phyloP scores from a whole-genome alignment of 352 stramenopile genomes.

The Phytopythium oedochilum region DNA sequence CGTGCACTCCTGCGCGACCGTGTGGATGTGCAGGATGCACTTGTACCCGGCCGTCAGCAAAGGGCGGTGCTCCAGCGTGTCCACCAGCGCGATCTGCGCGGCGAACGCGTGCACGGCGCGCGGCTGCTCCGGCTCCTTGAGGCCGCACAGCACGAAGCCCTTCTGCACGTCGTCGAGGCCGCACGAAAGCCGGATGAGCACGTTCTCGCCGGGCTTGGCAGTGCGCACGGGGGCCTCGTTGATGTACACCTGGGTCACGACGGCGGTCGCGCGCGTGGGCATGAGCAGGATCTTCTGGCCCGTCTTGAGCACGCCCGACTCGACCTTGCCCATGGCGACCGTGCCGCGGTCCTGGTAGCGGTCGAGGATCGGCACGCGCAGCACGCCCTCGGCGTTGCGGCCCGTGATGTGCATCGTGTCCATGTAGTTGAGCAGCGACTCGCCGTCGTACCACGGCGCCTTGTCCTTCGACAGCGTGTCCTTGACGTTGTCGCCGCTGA shows the following conservation, averaged over 20 bases:
- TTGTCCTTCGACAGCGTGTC: slow-evolving; percentile 63
- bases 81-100: slow-evolving; percentile 93
- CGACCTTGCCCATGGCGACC: slow-evolving; percentile 97
- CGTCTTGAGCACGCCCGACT: slow-evolving; percentile 90
- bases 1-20: slow-evolving; percentile 93
- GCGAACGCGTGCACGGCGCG: slow-evolving; percentile 83
- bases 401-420: slow-evolving; percentile 91
- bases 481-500: slow-evolving; percentile 97
- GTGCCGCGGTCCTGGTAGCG: slow-evolving; percentile 96
- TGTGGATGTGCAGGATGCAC: slow-evolving; percentile 98
- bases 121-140: slow-evolving; percentile 38
- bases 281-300: slow-evolving; percentile 95
- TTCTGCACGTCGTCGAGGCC: slow-evolving; percentile 82
- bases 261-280: slow-evolving; percentile 78
- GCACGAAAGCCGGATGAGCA: slow-evolving; percentile 93
- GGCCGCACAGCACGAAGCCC: slow-evolving; percentile 92
- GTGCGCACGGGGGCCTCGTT: slow-evolving; percentile 93
- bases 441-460: slow-evolving; percentile 93
- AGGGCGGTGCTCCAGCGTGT: slow-evolving; percentile 95
- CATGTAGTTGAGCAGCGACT: slow-evolving; percentile 92
- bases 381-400: slow-evolving; percentile 85
- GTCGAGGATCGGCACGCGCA: slow-evolving; percentile 97
- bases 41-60: slow-evolving; percentile 97
- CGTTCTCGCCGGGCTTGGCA: slow-evolving; percentile 97
- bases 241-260: slow-evolving; percentile 84